Evolutionary conservation across 1,284 basidiomycete species (phyloP).

Genomic region (Prillingera fragicola): DNA sequence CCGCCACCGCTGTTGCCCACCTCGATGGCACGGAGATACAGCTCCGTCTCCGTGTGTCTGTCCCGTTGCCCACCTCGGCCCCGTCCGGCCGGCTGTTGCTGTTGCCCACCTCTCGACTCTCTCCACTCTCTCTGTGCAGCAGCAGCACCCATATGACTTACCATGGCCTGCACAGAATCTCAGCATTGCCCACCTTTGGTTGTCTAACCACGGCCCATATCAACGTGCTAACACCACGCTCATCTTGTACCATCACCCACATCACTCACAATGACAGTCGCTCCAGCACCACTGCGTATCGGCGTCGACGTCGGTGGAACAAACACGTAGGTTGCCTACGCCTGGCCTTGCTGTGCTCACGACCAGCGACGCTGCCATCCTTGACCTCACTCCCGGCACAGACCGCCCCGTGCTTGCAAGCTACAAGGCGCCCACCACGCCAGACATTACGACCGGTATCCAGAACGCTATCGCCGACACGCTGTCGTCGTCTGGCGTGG

Average conservation of each 20-base stretch:
- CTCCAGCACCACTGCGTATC: slow-evolving; percentile 32
- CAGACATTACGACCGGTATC: slow-evolving; percentile 55
- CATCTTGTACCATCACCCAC: not conserved
- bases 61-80: too few relatives aligned
- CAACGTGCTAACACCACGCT: not conserved
- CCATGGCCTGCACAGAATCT: too few relatives aligned
- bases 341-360: not conserved
- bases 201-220: too few relatives aligned
- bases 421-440: slow-evolving; percentile 55
- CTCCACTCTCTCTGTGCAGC: too few relatives aligned
- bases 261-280: slow-evolving; percentile 1
- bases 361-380: slow-evolving; percentile 55
- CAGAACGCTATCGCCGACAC: slow-evolving; percentile 19
- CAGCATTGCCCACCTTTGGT: too few relatives aligned
- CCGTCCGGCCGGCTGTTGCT: too few relatives aligned
- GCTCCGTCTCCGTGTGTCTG: too few relatives aligned
- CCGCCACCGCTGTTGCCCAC: too few relatives aligned
- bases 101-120: too few relatives aligned
- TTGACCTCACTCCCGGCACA: slow-evolving; percentile 48
- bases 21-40: too few relatives aligned
- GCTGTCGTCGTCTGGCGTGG: slow-evolving; percentile 3
- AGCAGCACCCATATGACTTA: too few relatives aligned
- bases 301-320: slow-evolving; percentile 54
- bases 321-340: slow-evolving; percentile 30
- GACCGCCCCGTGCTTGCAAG: slow-evolving; percentile 50